Base-by-base conservation (phyloP, 2,329 filamentous ascomycete genomes). In the Tolypocladium ophioglossoides region DNA sequence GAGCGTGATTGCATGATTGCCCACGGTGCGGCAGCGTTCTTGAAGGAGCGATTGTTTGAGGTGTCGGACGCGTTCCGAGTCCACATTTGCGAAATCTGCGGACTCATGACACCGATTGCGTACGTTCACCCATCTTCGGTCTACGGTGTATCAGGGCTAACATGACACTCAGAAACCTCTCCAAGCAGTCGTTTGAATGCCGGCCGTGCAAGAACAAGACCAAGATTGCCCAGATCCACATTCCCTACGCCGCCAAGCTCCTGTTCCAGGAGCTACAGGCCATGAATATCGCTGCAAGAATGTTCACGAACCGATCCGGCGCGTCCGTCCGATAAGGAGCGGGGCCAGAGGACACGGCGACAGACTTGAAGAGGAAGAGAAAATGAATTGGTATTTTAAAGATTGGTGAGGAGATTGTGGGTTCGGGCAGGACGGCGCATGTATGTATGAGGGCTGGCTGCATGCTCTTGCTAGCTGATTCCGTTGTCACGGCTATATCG, bases 1-100 rank as follows among this genome's bases (percentile, higher is more conserved):
- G 95, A 99, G 74, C 92, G 95, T 76, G 95, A 99, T 83, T 99
- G 94, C 71, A 99, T 99, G 94, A 99, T 99, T 77, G 91, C 95
- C n/a, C 95, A 99, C 70, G 94, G 94, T 68, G 94, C 95, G 4
- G 92, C 90, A 53, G 87, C 91, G 2, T 99, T 99, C 81, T 75
- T 99, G 67, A 99, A 99, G 76, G 94, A 99, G 78, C 84, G 94
- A 65, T 75, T 99, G 55, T 96, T 99, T 66, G 92, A 97, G 70
- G 94, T 99, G 51, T 96, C 90, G 52, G 94, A 99, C 75, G 92
- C 94, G 39, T 99, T 97, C 81, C 82, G 91, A 71, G 94, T 99
- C 56, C 94, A 99, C 72, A 87, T 99, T 66, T 99, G 94, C 75
- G 94, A 99, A 73, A 95, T 97, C 66, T 99, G 94, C 71, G 94